phyloP scores from a whole-genome alignment of 352 stramenopile species.

The Elongisporangium prolatum region DNA sequence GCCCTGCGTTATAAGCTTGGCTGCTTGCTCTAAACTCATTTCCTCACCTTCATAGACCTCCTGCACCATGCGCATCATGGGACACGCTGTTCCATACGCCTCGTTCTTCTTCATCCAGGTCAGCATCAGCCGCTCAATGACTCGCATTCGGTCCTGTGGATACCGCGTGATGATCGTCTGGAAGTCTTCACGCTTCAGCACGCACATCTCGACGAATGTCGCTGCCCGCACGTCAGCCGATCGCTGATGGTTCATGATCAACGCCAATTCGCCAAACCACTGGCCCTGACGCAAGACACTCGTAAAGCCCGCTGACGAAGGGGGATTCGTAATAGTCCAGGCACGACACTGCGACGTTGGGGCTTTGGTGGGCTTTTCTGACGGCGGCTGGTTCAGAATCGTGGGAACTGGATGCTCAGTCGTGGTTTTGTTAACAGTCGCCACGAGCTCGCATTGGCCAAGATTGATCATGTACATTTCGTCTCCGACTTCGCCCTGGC shows the following conservation, averaged over 20 bases:
- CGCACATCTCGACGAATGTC: slow-evolving; percentile 51
- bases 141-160: slow-evolving; percentile 21
- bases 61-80: slow-evolving; percentile 19
- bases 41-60: neutral
- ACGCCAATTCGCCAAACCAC: slow-evolving; percentile 42
- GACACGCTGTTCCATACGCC: slow-evolving; percentile 8
- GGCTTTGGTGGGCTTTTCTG: too few species aligned
- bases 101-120: slow-evolving; percentile 29
- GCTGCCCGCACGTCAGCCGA: slow-evolving; percentile 34
- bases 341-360: neutral
- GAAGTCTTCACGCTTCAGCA: slow-evolving; percentile 32
- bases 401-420: too few species aligned
- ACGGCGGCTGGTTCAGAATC: too few species aligned
- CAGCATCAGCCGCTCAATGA: slow-evolving; percentile 23
- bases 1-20: too few species aligned
- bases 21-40: too few species aligned
- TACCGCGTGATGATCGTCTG: slow-evolving; percentile 30
- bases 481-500: slow-evolving; percentile 36
- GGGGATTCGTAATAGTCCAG: neutral
- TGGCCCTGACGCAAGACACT: slow-evolving; percentile 10
- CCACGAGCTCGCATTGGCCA: slow-evolving; percentile 35
- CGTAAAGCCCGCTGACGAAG: neutral
- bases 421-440: too few species aligned
- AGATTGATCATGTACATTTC: slow-evolving; percentile 67
- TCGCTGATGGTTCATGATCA: slow-evolving; percentile 52